phyloP scores from a whole-genome alignment of 2,329 filamentous ascomycete species.

The Sporothrix curviconia region DNA sequence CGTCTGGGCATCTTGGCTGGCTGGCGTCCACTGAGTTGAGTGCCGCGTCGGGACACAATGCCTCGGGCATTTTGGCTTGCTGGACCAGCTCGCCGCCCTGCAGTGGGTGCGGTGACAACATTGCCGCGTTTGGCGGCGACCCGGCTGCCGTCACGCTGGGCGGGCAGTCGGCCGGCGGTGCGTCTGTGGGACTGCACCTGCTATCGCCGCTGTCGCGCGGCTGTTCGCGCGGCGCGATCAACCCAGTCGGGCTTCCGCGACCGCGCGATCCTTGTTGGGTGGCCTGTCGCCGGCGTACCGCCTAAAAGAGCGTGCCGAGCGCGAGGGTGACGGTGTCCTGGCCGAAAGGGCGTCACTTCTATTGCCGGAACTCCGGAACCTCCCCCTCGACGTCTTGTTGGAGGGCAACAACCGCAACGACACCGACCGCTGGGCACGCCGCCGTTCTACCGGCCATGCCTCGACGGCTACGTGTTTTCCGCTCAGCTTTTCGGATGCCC shows the following conservation, averaged over 20 bases:
- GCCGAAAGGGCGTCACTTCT: not conserved
- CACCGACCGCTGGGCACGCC: not conserved
- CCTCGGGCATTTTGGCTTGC: not conserved
- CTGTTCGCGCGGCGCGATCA: not conserved
- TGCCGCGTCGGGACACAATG: not conserved
- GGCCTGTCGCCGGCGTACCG: not conserved
- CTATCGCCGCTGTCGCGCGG: not conserved
- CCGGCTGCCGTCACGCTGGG: not conserved
- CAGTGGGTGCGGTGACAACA: not conserved
- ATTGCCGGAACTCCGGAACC: not conserved
- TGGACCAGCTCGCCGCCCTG: not conserved
- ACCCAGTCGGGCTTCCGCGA: not conserved
- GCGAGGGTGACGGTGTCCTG: not conserved
- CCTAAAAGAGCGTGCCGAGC: not conserved
- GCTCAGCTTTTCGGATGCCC: not conserved
- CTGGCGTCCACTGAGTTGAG: not conserved
- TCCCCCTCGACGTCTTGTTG: not conserved
- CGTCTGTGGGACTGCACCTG: not conserved
- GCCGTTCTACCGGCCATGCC: not conserved
- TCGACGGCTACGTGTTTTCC: not conserved
- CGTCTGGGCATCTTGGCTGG: not conserved
- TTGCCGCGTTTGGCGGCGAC: no score
- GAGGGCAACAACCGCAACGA: not conserved
- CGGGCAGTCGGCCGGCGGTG: not conserved
- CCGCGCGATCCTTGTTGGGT: not conserved